Evolutionary conservation across 768 basidiomycete species (phyloP).

Genomic region (Exidia glandulosa): DNA sequence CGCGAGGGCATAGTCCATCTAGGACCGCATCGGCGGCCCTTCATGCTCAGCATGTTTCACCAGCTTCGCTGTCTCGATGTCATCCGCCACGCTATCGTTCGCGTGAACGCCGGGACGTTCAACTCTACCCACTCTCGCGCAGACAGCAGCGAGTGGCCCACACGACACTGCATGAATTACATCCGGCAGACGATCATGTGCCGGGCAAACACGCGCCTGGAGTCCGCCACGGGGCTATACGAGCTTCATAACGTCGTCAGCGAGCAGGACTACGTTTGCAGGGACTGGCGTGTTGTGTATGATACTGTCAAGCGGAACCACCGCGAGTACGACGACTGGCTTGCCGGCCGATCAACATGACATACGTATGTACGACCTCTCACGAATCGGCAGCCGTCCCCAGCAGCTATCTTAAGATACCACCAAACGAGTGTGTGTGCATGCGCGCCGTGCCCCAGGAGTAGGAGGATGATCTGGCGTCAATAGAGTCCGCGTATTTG

Average conservation of each 20-base stretch:
- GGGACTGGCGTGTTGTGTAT: no score
- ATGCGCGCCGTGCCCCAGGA: no score
- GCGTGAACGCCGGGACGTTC: neutral
- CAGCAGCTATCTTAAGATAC: no score
- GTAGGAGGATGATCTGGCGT: no score
- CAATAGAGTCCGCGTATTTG: no score
- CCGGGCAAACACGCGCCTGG: slow-evolving; percentile 22
- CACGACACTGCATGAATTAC: slow-evolving; percentile 30
- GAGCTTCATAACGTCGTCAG: no score
- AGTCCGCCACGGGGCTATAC: slow-evolving; percentile 4
- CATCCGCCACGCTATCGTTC: slow-evolving; percentile 18
- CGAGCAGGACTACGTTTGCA: no score
- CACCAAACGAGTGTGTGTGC: no score
- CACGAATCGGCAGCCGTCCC: no score
- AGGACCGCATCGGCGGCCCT: slow-evolving; percentile 15
- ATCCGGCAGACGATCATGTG: slow-evolving; percentile 28
- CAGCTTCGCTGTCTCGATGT: slow-evolving; percentile 30
- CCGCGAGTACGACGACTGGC: neutral
- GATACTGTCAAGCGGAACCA: neutral
- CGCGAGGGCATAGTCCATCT: slow-evolving; percentile 16
- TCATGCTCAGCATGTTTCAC: slow-evolving; percentile 28
- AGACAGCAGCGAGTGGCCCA: neutral
- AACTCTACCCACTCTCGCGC: no score
- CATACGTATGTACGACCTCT: no score
- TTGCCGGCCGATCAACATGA: no score